A percentile compares a stretch with the other conserved stretches of the same genome.
These are phyloP conservation scores for Chaetomidium leptoderma DNA, from an alignment of 495 filamentous ascomycete species.

Conservation along the genomic window DNA sequence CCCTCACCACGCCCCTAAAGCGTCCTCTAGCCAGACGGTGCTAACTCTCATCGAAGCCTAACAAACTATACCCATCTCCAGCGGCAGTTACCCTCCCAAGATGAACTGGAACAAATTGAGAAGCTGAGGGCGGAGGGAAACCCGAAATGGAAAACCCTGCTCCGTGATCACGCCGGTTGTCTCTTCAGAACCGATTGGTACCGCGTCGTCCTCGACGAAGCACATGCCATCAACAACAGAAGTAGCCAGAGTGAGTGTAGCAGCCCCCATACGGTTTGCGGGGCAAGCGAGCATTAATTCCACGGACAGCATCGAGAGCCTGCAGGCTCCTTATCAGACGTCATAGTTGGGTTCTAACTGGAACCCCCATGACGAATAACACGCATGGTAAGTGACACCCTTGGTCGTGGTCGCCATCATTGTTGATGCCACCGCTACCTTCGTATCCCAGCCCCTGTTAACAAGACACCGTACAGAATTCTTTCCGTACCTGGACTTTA, in stretches of 20 bases:
- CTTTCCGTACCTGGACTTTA: conserved; percentile 59
- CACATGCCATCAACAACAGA: conserved; percentile 60
- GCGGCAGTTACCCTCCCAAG: conserved; percentile 13
- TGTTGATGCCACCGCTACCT: neutral
- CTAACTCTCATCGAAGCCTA: conserved; percentile 16
- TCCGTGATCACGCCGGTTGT: neutral
- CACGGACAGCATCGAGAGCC: conserved; percentile 44
- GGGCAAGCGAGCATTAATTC: neutral
- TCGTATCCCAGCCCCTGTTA: neutral
- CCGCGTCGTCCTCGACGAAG: conserved; percentile 59
- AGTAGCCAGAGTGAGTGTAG: conserved; percentile 19
- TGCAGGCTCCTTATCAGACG: conserved; percentile 50
- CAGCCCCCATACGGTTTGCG: neutral
- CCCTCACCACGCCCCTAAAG: no score
- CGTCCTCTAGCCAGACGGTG: neutral
- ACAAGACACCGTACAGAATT: conserved; percentile 35
- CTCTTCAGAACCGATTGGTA: conserved; percentile 51
- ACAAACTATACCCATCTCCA: conserved; percentile 54
- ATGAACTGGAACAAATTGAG: conserved; percentile 17
- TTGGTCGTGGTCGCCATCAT: neutral
- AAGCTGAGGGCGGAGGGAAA: conserved; percentile 39
- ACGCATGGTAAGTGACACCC: conserved; percentile 20
- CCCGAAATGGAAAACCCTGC: conserved; percentile 11
- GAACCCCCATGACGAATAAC: conserved; percentile 57
- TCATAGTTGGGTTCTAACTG: conserved; percentile 57